phyloP scores from a whole-genome alignment of 116 monocot species.

The Papilionanthe hybrid region DNA sequence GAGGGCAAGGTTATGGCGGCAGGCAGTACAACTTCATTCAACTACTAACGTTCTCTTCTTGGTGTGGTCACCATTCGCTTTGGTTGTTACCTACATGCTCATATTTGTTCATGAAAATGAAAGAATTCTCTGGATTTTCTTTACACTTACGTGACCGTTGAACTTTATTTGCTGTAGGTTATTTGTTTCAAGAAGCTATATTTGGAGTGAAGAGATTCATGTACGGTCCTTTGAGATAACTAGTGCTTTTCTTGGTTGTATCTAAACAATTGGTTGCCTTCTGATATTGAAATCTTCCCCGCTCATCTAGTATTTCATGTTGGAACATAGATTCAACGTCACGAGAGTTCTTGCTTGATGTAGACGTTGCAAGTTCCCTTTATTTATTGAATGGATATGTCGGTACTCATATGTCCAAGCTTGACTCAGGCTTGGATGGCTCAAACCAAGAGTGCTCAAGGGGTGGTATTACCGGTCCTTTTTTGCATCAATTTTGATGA shows the following conservation, averaged over 20 bases:
- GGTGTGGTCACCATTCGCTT: not conserved
- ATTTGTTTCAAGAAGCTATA: not conserved
- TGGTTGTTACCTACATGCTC: not conserved
- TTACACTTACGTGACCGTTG: not conserved
- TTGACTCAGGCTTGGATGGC: not conserved
- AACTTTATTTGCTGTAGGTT: not conserved
- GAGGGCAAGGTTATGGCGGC: no score
- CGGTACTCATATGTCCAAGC: not conserved
- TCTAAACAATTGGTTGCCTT: not conserved
- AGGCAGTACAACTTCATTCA: no score
- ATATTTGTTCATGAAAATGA: not conserved
- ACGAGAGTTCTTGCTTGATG: not conserved
- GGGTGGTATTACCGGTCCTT: not conserved
- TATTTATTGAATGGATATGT: not conserved
- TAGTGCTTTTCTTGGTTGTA: not conserved
- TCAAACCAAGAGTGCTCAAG: not conserved
- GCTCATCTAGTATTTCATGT: not conserved
- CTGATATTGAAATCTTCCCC: not conserved
- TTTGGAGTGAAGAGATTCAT: not conserved
- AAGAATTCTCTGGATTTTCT: not conserved
- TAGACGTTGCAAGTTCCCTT: not conserved
- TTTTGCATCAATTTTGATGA: no score
- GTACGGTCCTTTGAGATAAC: not conserved
- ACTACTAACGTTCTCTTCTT: no score
- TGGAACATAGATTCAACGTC: not conserved